phyloP scores from a whole-genome alignment of 352 stramenopile species.

The Stephanocyclus meneghinianus region DNA sequence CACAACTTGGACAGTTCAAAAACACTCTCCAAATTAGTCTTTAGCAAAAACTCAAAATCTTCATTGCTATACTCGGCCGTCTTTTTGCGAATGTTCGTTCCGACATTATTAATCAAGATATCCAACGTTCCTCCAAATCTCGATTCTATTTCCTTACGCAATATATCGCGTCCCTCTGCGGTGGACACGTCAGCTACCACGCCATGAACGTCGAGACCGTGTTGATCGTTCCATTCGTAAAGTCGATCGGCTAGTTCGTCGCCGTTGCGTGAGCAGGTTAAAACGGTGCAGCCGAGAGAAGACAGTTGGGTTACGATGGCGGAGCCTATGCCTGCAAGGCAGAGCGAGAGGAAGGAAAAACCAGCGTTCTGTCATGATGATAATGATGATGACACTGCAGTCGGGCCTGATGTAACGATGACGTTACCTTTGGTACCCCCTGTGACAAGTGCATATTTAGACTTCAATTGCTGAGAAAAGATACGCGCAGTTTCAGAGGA shows the following conservation, averaged over 20 bases:
- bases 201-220: slow-evolving; percentile 70
- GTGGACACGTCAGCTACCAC: slow-evolving; percentile 84
- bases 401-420: background rate
- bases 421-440: slow-evolving; percentile 76
- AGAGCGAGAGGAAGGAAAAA: no score
- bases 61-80: slow-evolving; percentile 76
- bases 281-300: slow-evolving; percentile 51
- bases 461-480: slow-evolving; percentile 25
- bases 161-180: slow-evolving; percentile 65
- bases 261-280: slow-evolving; percentile 74
- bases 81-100: slow-evolving; percentile 81
- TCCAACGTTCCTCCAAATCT: slow-evolving; percentile 64
- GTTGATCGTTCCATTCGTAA: slow-evolving; percentile 65
- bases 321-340: slow-evolving; percentile 26
- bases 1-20: slow-evolving; percentile 82
- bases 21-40: slow-evolving; percentile 79
- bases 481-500: background rate
- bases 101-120: slow-evolving; percentile 85
- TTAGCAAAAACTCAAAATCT: slow-evolving; percentile 76
- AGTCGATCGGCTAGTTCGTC: slow-evolving; percentile 66
- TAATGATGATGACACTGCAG: no score
- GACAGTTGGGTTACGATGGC: slow-evolving; percentile 51
- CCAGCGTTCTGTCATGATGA: no score
- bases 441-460: slow-evolving; percentile 70
- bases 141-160: slow-evolving; percentile 60